A percentile compares a stretch with the other conserved stretches of the same genome.
phyloP scores from a whole-genome alignment of 2,329 filamentous ascomycete species.

The Aspergillus sp. region DNA sequence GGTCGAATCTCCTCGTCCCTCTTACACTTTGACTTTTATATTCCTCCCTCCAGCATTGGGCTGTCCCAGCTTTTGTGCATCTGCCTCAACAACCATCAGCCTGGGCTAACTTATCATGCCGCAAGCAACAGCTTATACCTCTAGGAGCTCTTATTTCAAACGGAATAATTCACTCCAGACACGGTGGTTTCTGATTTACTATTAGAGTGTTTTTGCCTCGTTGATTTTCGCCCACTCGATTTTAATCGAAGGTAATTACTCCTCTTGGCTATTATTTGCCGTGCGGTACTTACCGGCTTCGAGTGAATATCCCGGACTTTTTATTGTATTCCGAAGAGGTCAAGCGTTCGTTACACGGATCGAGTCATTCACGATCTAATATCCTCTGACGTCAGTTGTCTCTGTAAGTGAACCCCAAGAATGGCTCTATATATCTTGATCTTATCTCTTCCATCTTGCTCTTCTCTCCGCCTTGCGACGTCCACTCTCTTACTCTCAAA shows the following conservation, averaged over 20 bases:
- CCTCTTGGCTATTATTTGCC: not conserved
- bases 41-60: not conserved
- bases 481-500: no score
- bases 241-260: not conserved
- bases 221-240: not conserved
- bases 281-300: not conserved
- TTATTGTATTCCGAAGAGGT: not conserved
- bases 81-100: not conserved
- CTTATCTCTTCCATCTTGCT: not conserved
- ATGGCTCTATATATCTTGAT: not conserved
- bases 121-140: conserved; percentile 13
- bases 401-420: not conserved
- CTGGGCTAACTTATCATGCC: conserved; percentile 12
- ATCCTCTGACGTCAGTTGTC: conserved; percentile 1
- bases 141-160: conserved; percentile 1
- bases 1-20: not conserved
- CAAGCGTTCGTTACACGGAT: not conserved
- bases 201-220: conserved; percentile 6
- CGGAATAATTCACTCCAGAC: not conserved
- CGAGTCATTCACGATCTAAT: not conserved
- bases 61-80: not conserved
- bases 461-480: not conserved
- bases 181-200: not conserved
- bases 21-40: not conserved
- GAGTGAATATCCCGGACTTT: conserved; percentile 4